These are phyloP conservation scores for Chiua virens DNA, from an alignment of 768 basidiomycete species.

Conservation along the genomic window DNA sequence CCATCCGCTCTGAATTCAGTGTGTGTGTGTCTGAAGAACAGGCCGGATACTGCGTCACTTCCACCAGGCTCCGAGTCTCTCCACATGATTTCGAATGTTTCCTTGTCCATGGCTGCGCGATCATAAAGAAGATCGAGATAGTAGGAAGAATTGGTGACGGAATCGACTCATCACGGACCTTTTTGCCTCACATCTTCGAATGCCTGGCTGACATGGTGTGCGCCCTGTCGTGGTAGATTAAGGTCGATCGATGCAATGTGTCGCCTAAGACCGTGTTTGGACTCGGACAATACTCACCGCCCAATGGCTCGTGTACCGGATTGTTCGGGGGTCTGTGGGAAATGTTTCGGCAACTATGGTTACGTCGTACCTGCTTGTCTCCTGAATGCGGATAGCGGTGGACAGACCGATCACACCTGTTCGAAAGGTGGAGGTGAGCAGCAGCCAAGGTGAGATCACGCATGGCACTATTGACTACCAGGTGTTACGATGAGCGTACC, in stretches of 20 bases:
- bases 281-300: slow-evolving; percentile 54
- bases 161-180: slow-evolving; percentile 37
- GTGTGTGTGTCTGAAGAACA: slow-evolving; percentile 64
- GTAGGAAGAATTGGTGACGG: neutral
- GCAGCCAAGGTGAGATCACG: neutral
- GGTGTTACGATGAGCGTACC: slow-evolving; percentile 23
- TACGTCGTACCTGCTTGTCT: slow-evolving; percentile 59
- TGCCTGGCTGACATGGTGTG: slow-evolving; percentile 70
- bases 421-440: neutral
- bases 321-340: slow-evolving; percentile 71
- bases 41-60: slow-evolving; percentile 46
- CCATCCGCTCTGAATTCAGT: slow-evolving; percentile 55
- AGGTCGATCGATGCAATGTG: neutral
- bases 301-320: slow-evolving; percentile 80
- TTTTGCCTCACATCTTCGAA: slow-evolving; percentile 52
- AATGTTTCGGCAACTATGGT: slow-evolving; percentile 70
- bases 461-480: neutral
- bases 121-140: neutral
- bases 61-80: slow-evolving; percentile 60
- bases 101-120: slow-evolving; percentile 58
- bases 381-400: slow-evolving; percentile 70
- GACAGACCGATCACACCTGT: slow-evolving; percentile 78
- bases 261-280: neutral
- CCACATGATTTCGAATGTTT: slow-evolving; percentile 79
- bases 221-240: slow-evolving; percentile 63